Conservation (phyloP, 441 rosid species). For the Manihot esculenta region DNA sequence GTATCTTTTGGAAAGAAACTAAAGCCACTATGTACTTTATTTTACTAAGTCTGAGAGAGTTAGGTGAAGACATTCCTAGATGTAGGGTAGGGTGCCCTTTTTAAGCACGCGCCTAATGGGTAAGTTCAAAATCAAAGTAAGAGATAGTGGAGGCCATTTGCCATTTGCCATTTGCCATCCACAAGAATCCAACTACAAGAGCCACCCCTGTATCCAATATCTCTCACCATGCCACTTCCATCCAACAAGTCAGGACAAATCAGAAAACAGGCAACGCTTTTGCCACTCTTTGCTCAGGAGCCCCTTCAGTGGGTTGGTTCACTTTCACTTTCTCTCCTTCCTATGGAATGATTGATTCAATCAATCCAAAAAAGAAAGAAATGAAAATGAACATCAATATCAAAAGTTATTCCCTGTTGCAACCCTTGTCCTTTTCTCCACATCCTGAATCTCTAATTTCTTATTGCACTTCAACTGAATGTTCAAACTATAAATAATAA, state of each 20-base stretch:
- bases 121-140: conserved; percentile 9
- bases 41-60: too few species aligned
- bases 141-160: conserved; percentile 13
- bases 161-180: conserved; percentile 16
- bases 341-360: conserved; percentile 25
- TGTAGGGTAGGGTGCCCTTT: neutral
- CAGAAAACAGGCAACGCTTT: conserved; percentile 5
- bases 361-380: neutral
- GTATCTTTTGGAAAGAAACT: neutral
- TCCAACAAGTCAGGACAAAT: conserved; percentile 34
- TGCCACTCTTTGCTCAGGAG: neutral
- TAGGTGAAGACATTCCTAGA: conserved; percentile 13
- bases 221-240: conserved; percentile 28
- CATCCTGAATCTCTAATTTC: conserved; percentile 12
- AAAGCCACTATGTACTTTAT: neutral
- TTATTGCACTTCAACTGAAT: conserved; percentile 23
- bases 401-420: conserved; percentile 28
- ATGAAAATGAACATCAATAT: conserved; percentile 19
- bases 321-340: conserved; percentile 27
- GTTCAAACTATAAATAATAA: conserved; percentile 21
- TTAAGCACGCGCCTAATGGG: conserved; percentile 17
- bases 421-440: conserved; percentile 22
- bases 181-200: conserved; percentile 8
- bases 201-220: conserved; percentile 5
- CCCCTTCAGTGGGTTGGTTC: conserved; percentile 17